phyloP scores from a whole-genome alignment of 768 basidiomycete species.

The Phallus indusiatus region DNA sequence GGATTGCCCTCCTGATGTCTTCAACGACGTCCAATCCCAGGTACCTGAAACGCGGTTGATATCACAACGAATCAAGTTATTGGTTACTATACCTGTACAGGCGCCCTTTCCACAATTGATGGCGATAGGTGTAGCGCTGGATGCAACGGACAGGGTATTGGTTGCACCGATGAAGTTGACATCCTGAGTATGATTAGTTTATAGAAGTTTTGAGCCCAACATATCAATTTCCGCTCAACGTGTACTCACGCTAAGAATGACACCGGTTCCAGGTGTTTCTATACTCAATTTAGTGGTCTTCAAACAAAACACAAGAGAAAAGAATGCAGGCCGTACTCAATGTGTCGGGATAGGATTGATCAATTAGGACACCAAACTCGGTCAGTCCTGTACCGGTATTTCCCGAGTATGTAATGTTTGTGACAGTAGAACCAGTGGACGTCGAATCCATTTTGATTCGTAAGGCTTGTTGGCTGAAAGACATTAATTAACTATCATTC shows the following conservation, averaged over 20 bases:
- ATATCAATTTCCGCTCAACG: neutral
- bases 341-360: constrained; percentile 52
- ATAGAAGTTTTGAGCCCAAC: neutral
- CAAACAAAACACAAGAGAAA: neutral
- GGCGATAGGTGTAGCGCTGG: constrained; percentile 35
- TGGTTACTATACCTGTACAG: constrained; percentile 33
- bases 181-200: constrained; percentile 26
- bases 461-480: constrained; percentile 38
- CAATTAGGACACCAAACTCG: constrained; percentile 49
- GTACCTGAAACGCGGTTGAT: constrained; percentile 8
- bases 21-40: constrained; percentile 44
- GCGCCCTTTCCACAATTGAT: constrained; percentile 47
- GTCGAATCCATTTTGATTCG: constrained; percentile 49
- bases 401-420: constrained; percentile 24
- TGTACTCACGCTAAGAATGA: constrained; percentile 39
- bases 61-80: neutral
- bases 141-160: constrained; percentile 34
- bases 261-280: constrained; percentile 43
- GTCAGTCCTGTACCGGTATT: constrained; percentile 44
- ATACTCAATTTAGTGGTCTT: neutral
- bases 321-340: constrained; percentile 21
- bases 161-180: constrained; percentile 36
- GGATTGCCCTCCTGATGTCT: constrained; percentile 33
- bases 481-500: neutral
- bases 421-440: constrained; percentile 38